Base-by-base conservation (phyloP, 2,329 filamentous ascomycete species). In the Teratosphaeria epicoccoides region DNA sequence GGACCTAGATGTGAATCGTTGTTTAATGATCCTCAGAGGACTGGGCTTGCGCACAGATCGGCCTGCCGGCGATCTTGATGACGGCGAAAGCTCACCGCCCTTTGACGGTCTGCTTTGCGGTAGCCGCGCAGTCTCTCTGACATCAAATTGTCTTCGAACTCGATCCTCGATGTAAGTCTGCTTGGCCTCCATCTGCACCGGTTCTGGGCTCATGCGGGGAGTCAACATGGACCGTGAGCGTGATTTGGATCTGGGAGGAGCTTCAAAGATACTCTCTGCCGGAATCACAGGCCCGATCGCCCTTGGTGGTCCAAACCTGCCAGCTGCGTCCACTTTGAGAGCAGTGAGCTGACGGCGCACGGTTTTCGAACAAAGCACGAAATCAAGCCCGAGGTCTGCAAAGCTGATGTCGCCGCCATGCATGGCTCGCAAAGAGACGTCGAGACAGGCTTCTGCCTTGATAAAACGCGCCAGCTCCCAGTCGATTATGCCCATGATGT, bases 401-500 rank as follows among this genome's bases (percentile, higher is more conserved):
- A 55, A 57, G 37, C 55, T 53, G 9, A 54, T 37, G 2, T 48
- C 49, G 9, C 52, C 48, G 9, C 28, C 49, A n/a, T 56, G 25
- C 17, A 64, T 44, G 3, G 43, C 43, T 11, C 53, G 43, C 24
- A 63, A 47, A 12, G 55, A 57, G 20, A 55, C 50, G 20, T 58
- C 53, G 23, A 66, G 58, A 50, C 59, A 58, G 22, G 56, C 54
- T 20, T 59, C 49, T 6, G 57, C 56, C 14, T 60, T 55, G 6
- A 53, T 46, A 9, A 56, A 47, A 17, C 61, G 49, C 1, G 56
- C 54, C 17, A 61, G 46, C 43, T 65, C 63, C 47, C 57, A 60
- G 25, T 62, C 54, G 20, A 64, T 50, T 12, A 65, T 50, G 22
- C 61, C 66, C 29, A 63, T 55, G n/a, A 68, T 46, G 47, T 59